Percentiles rank a stretch among this genome's conserved stretches.
phyloP scores from a whole-genome alignment of 2,329 filamentous ascomycete genomes.

The Nannizzia gypsea region DNA sequence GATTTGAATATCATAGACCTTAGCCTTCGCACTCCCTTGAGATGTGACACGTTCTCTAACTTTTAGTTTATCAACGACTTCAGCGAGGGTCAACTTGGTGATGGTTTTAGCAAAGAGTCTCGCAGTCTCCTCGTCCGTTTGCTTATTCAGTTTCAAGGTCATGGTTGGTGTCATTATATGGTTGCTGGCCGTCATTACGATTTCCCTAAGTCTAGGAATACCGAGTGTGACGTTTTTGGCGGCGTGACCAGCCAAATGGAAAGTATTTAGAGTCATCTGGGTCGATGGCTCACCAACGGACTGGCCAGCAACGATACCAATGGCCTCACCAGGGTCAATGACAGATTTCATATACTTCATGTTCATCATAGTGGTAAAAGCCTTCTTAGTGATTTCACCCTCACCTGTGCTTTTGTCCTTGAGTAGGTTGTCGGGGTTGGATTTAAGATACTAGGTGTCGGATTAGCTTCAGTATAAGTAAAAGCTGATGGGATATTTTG shows the following conservation, averaged over 20 bases:
- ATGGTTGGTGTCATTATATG: conserved; percentile 71
- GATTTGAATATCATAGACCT: conserved; percentile 71
- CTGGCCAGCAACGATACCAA: conserved; percentile 92
- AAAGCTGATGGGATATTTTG: not conserved
- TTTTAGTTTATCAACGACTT: conserved; percentile 68
- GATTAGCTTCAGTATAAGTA: not conserved
- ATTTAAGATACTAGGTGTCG: conserved; percentile 54
- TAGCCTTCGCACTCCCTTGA: conserved; percentile 56
- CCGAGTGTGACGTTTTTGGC: conserved; percentile 97
- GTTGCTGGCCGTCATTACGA: conserved; percentile 90
- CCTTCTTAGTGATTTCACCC: conserved; percentile 50
- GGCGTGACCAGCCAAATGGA: conserved; percentile 97
- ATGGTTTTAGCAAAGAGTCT: conserved; percentile 85
- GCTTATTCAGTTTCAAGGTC: conserved; percentile 63
- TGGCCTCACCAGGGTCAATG: conserved; percentile 88
- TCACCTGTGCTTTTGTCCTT: conserved; percentile 47
- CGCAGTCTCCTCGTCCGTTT: conserved; percentile 55
- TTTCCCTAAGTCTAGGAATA: conserved; percentile 94
- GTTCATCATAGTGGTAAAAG: conserved; percentile 71
- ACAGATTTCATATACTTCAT: conserved; percentile 88
- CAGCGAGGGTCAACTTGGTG: conserved; percentile 69
- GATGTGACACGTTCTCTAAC: conserved; percentile 70
- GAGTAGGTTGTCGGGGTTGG: conserved; percentile 53
- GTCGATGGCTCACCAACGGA: conserved; percentile 95
- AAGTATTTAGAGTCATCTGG: conserved; percentile 98